These are phyloP conservation scores for Solanum chiquidenum DNA, from an alignment of 257 asterid genomes.

Conservation along the genomic window DNA sequence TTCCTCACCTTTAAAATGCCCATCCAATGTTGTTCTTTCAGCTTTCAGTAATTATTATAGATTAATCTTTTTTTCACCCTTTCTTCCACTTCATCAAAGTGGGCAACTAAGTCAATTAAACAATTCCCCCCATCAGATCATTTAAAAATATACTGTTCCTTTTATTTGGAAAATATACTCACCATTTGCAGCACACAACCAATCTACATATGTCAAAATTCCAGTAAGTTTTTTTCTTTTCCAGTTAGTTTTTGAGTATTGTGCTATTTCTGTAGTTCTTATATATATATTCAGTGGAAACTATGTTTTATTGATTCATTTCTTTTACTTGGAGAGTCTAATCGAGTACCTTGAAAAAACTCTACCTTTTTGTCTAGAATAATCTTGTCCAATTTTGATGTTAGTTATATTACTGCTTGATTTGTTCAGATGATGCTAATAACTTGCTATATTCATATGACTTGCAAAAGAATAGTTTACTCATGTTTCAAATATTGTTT, in stretches of 20 bases:
- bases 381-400: background rate
- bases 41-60: background rate
- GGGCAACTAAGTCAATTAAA: background rate
- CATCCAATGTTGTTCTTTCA: background rate
- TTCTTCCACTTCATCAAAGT: background rate
- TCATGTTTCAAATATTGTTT: background rate
- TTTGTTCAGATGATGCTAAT: background rate
- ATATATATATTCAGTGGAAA: no score
- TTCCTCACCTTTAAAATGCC: background rate
- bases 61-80: background rate
- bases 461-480: background rate
- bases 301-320: background rate
- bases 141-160: background rate
- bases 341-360: background rate
- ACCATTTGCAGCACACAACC: background rate
- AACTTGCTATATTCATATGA: background rate
- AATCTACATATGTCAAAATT: background rate
- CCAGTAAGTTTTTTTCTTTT: background rate
- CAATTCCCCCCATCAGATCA: background rate
- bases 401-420: background rate
- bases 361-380: background rate
- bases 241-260: background rate
- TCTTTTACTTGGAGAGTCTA: background rate
- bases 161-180: background rate
- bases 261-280: background rate